Base-by-base conservation (phyloP, 2,329 filamentous ascomycete genomes). In the Phoma sp. region DNA sequence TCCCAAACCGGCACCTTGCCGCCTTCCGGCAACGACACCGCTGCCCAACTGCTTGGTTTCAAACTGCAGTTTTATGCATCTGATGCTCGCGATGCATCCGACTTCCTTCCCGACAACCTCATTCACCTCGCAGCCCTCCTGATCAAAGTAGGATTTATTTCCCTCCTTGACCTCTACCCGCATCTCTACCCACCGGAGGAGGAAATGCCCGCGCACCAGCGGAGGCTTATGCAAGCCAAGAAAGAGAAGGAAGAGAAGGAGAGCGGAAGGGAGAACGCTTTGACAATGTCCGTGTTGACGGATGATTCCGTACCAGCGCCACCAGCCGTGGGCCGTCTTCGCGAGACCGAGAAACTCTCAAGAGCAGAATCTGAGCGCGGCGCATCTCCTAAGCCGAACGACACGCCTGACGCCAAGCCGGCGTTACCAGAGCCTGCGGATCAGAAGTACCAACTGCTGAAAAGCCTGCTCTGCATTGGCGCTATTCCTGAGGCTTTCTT, bases 141-240 rank as follows among this genome's bases (percentile, higher is more conserved):
- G 27, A 93, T 99, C 77, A 99, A 99, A 77, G 90, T 97, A 61
- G 96, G 95, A 1, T 99, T 99, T 73, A 91, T 99, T 55, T 97
- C 95, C 1, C 79, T 99, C 6, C 84, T 86, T 47, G 95, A 99
- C 69, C 80, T 99, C 1, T 98, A 96, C 72, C 88, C 92, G 13
- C 95, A 99, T 72, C 83, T 99, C 0, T 96, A 92, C 79, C 91
- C 95, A 7, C 78, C 83, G 0, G 95, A 98, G 61, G 87, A 91
- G 29, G 82, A 86, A 4, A 98, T 99, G 93, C 84, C 89, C 35
- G 80, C 79, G 6, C 80, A 96, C 46, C 87, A 85, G 59, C 82
- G 86, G 36, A 85, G 87, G 61, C 86, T 90, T 57, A 78, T 87
- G 72, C 85, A 95, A 44, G 87, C 87, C 27, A 70, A 69, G 59